phyloP scores from a whole-genome alignment of 805 yeast species.

The Metschnikowia peoriensis region DNA sequence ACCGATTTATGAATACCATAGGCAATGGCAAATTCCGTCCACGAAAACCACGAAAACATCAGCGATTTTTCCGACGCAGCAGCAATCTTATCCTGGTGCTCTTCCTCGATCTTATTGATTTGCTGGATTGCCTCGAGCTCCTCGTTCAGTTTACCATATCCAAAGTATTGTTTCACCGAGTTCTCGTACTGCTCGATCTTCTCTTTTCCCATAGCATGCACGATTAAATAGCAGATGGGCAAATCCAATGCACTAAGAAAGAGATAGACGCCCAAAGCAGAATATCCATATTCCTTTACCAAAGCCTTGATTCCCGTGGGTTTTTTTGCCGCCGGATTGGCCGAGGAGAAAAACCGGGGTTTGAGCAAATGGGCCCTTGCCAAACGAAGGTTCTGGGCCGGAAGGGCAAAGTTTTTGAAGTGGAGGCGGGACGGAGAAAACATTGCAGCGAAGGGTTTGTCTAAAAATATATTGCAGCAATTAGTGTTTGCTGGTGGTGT shows the following conservation, averaged over 20 bases:
- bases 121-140: constrained; percentile 38
- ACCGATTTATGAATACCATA: constrained; percentile 91
- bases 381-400: constrained; percentile 4
- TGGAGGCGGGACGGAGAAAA: constrained; percentile 3
- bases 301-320: constrained; percentile 58
- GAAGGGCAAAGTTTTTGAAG: constrained; percentile 8
- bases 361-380: background rate
- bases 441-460: background rate
- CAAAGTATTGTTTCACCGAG: constrained; percentile 56
- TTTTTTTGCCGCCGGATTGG: constrained; percentile 18
- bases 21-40: constrained; percentile 87
- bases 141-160: constrained; percentile 53
- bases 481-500: no score
- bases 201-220: constrained; percentile 87
- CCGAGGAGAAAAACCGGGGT: constrained; percentile 6
- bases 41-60: constrained; percentile 41
- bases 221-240: constrained; percentile 78
- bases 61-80: constrained; percentile 17
- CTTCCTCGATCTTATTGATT: constrained; percentile 30
- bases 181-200: constrained; percentile 67
- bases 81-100: constrained; percentile 22
- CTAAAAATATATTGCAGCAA: no score
- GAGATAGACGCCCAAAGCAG: constrained; percentile 84
- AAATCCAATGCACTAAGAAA: constrained; percentile 72
- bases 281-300: constrained; percentile 83